Conservation (phyloP, 805 yeast species). For the Lipomyces sp. region DNA sequence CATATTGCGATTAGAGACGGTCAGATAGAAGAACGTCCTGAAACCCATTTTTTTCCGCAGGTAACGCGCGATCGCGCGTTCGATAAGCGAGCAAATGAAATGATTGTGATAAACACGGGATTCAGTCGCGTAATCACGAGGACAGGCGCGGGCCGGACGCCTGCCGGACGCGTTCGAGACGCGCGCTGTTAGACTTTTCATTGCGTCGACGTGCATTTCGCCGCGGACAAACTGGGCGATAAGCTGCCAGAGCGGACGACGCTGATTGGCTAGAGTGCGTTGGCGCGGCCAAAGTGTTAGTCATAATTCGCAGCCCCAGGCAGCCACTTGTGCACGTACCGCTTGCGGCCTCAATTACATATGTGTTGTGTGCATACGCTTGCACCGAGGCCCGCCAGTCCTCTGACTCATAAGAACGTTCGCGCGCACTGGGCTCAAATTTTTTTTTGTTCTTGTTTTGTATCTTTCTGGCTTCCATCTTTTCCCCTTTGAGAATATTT, state of each 20-base stretch:
- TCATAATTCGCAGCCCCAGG: slow-evolving; percentile 10
- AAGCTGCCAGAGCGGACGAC: background rate
- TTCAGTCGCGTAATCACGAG: background rate
- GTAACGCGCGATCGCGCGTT: too few species aligned
- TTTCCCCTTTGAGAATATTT: slow-evolving; percentile 7
- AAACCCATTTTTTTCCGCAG: too few species aligned
- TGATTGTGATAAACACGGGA: background rate
- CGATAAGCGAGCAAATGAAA: too few species aligned
- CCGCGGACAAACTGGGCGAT: background rate
- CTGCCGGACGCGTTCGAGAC: slow-evolving; percentile 1
- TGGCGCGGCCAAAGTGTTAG: slow-evolving; percentile 20
- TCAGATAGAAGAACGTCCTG: too few species aligned
- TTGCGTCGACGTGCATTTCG: background rate
- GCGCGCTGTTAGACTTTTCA: background rate
- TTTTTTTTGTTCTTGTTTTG: slow-evolving; percentile 7
- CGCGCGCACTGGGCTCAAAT: slow-evolving; percentile 10
- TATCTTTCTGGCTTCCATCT: background rate
- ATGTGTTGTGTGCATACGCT: background rate
- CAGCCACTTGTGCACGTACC: background rate
- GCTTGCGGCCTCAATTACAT: background rate
- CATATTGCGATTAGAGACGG: too few species aligned
- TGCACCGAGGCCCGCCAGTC: background rate
- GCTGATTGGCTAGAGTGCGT: slow-evolving; percentile 19
- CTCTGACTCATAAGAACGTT: slow-evolving; percentile 21
- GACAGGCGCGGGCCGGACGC: background rate